Base-by-base conservation (phyloP, 768 basidiomycete genomes). In the Coprinopsis marcescibilis region DNA sequence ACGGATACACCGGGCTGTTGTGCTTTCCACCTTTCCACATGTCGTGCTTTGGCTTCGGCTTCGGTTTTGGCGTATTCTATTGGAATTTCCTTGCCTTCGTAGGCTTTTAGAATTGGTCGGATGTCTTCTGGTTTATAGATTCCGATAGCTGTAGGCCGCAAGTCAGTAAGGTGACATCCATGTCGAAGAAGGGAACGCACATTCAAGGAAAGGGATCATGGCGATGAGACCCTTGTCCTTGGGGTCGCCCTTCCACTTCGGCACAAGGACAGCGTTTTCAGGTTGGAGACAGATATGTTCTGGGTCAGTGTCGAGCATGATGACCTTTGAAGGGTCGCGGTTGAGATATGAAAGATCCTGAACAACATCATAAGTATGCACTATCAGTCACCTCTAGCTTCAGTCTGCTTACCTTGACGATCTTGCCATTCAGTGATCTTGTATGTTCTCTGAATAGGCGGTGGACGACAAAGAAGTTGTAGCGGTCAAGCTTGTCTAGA, bases 191-290 rank as follows among this genome's bases (percentile, higher is more conserved):
- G 19, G 5, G 50, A 40, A 63, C 71, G 6, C 57, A 76, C 92
- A 92, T 71, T 98, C 96, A 3, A 99, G 76, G 82, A 98, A 97
- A 1, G 95, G 95, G 54, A 99, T 93, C 75, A 97, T 77, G n/a
- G 83, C 84, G 15, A 97, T 63, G 32, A 98, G 78, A 0, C 88
- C 90, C 52, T 71, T 78, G 61, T 63, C 84, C 66, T 64, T 64
- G 0, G 81, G 68, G 43, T 84, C 78, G 2, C 94, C 95, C 1
- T 79, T 78, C 96, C 96, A 99, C 54, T 83, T 82, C 14, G 84
- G 81, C 27, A 98, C 57, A 39, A 90, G 67, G 47, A 97, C 75
- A 0, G 90, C 78, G 56, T 98, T 98, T 57, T 96, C 91, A 3
- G 88, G 91, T 53, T 98, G 88, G 0, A 85, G 74, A 27, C 71